Base-by-base conservation (phyloP, 2,329 filamentous ascomycete genomes). In the Fusarium napiforme region DNA sequence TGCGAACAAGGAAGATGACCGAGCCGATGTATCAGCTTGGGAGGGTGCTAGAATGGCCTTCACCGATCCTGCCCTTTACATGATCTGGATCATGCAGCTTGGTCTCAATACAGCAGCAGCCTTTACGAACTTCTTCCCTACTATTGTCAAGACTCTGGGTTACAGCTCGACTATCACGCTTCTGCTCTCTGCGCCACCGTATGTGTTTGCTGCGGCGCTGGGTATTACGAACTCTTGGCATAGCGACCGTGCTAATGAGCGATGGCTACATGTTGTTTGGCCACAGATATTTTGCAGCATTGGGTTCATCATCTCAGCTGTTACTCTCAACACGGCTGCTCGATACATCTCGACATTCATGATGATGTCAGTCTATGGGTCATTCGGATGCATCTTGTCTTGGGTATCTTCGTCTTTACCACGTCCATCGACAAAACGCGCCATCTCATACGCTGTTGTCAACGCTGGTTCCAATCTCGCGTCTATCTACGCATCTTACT, bases 331-430 rank as follows among this genome's bases (percentile, higher is more conserved):
- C 23, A 67, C 53, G 2, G 65, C 65, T 4, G 65, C 65, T n/a
- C 23, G 65, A 1, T 67, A 67, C 4, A 67, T 67, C 40, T 43
- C 65, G 4, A 67, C 65, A 0, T 67, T 67, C 36, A 60, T 67
- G 65, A 67, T 67, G 65, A 67, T 67, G 65, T 67, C 65, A 2
- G 55, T 67, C 11, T 67, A 67, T 3, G 65, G 65, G 14, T 67
- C 65, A 2, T 67, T 67, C 19, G 62, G 65, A 0, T 67, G 65
- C 21, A 69, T 69, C 3, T 11, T 67, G 4, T 68, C 65, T 0
- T 68, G 63, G 65, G 65, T 68, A 1, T 68, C 65, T 5, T 61
- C 63, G 0, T 68, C 65, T 2, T 6, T 68, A 3, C 65, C 65
- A 2, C 65, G 65, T 7, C 65, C 63, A 1, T 67, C 62, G 3